Evolutionary conservation across 2,329 filamentous ascomycete genomes (phyloP), one percentile per base, ranked within the genome.

Genomic region (Scytalidium sp.): DNA sequence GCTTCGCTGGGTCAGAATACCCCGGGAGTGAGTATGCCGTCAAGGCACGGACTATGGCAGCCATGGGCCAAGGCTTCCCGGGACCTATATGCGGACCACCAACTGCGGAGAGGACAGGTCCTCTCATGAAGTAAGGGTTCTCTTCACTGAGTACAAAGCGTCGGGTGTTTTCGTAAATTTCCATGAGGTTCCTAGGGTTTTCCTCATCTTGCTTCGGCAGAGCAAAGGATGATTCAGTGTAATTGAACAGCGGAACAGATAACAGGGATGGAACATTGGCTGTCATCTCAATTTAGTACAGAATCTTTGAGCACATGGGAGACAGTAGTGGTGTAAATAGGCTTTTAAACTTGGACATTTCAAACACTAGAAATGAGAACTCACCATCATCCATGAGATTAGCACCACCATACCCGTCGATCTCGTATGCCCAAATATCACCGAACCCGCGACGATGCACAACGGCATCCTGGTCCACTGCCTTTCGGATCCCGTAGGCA

Each of bases 111-210:
- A 94, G 85, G 3, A 57, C 51, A 1, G 61, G 60, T 0, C 62
- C 62, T 22, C 67, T 70, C 67, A 77, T 72, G 57, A 80, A 96
- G 67, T 94, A 96, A 0, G 90, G 90, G 60, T 96, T 96, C 0
- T 80, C 81, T 45, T 81, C 79, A 51, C 81, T 80, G n/a, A 95
- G 76, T 50, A 93, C 82, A 78, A 92, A 93, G 46, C 79, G 77
- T 51, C 91, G 79, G 0, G 90, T 96, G 64, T 89, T 91, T 58
- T 84, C 78, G 65, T 96, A 96, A 2, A 87, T 76, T 13, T 75
- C 56, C 54, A 90, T 79, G 29, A 81, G 73, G 29, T 75, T 67
- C 3, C 74, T 67, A 1, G 81, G 62, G 9, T 53, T 52, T 56
- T 45, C 56, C 20, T 57, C 39, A 6, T 46, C 43, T 7, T 54